Base-by-base conservation (phyloP, 208 protist genomes). In the Leishmania arabica region DNA sequence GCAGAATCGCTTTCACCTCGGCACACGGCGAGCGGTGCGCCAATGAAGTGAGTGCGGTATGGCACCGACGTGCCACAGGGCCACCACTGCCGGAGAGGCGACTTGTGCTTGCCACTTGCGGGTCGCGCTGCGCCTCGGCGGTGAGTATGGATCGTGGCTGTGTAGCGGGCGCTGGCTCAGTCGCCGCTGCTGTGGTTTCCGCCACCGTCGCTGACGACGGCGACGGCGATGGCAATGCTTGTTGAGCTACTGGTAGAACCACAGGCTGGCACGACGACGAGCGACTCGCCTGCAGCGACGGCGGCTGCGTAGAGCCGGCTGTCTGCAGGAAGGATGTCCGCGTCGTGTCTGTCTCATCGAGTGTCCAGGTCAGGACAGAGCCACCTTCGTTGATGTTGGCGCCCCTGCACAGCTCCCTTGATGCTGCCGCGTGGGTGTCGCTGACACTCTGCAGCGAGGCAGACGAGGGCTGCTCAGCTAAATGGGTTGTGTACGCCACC, bases 261-360 rank as follows among this genome's bases (percentile, higher is more conserved):
- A 42, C 72, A n/a, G 34, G 31, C 34, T 24, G 56, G 13, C 24
- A 42, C 3, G 80, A 80, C 45, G 75, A 62, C 4, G 75, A 80
- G 17, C 74, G 75, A 45, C 75, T 80, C 17, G 64, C 74, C 6
- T 62, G 71, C 40, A 37, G 21, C 9, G 80, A 79, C 47, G 77
- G 77, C 71, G 77, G 77, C 60, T 80, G 76, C n/a, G 62, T 78
- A 4, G 81, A 81, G 62, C 34, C 21, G 53, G 73, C 9, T 34
- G 76, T 80, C 49, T 54, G 54, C n/a, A 65, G 8, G 19, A 80
- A 40, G 2, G 81, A 77, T 71, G 75, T 77, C 60, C 78, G 13
- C 47, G 70, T 77, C 24, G 75, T 75, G 47, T 9, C 21, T 15
- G 64, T 74, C 45, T 37, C 77, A 19, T 51, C 51, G 40, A 78